phyloP scores from a whole-genome alignment of 2,329 filamentous ascomycete genomes.

The Trichophyton equinum region DNA sequence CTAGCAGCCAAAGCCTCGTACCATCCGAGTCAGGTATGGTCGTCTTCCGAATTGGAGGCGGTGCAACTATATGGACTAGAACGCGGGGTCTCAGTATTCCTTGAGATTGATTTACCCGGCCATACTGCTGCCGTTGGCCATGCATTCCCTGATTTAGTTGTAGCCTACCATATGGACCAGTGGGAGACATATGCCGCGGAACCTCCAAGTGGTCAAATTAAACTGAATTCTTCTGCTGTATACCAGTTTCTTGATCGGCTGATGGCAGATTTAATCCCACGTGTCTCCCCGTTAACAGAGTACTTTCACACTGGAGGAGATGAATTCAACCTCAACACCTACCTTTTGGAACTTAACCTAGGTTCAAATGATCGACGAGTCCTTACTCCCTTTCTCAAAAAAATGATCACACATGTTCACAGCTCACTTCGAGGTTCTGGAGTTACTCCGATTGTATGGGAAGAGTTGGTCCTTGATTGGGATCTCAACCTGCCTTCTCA shows the following conservation, averaged over 20 bases:
- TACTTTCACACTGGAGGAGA: constrained; percentile 84
- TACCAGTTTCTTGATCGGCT: constrained; percentile 59
- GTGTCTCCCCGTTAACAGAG: constrained; percentile 53
- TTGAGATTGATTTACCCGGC: constrained; percentile 72
- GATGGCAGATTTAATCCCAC: constrained; percentile 63
- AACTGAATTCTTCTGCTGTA: constrained; percentile 60
- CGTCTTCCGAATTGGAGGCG: constrained; percentile 47
- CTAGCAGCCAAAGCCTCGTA: constrained; percentile 65
- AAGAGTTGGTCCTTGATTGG: constrained; percentile 72
- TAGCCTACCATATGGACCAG: constrained; percentile 45
- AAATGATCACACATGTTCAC: constrained; percentile 58
- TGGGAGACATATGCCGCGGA: constrained; percentile 43
- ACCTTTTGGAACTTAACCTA: constrained; percentile 60
- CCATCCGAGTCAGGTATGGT: constrained; percentile 53
- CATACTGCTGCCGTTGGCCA: constrained; percentile 58
- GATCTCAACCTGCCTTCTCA: constrained; percentile 47
- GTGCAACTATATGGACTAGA: constrained; percentile 60
- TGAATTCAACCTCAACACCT: constrained; percentile 68
- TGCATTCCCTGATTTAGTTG: constrained; percentile 58
- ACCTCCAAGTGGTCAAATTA: constrained; percentile 52
- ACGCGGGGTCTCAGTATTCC: constrained; percentile 57
- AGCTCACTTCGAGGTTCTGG: constrained; percentile 49
- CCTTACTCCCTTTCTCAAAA: constrained; percentile 63
- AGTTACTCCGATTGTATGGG: constrained; percentile 69
- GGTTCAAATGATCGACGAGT: constrained; percentile 51